These are phyloP conservation scores for Tricholomella constricta DNA, from an alignment of 768 basidiomycete genomes.

Conservation along the genomic window DNA sequence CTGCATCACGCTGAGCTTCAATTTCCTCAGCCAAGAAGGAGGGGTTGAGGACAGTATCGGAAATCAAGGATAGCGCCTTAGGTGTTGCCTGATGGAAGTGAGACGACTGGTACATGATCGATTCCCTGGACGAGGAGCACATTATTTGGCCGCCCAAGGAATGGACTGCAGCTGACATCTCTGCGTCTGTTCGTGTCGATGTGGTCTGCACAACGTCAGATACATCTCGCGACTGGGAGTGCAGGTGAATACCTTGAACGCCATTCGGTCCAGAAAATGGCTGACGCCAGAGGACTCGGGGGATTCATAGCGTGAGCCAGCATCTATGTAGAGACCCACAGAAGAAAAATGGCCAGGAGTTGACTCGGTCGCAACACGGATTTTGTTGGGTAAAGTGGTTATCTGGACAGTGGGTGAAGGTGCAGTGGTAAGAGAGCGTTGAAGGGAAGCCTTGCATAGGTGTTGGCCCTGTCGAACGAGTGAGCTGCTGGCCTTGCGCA, in stretches of 20 bases:
- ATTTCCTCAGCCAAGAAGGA: conserved; percentile 78
- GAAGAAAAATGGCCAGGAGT: conserved; percentile 95
- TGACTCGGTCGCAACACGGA: conserved; percentile 88
- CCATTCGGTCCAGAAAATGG: conserved; percentile 94
- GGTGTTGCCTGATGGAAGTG: conserved; percentile 86
- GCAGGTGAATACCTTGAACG: conserved; percentile 79
- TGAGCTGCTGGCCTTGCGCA: conserved; percentile 42
- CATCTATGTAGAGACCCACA: conserved; percentile 91
- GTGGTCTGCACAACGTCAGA: conserved; percentile 61
- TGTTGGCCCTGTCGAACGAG: conserved; percentile 38
- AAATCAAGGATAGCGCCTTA: conserved; percentile 82
- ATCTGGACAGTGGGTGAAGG: conserved; percentile 49
- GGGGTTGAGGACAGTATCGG: conserved; percentile 87
- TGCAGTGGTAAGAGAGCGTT: conserved; percentile 16
- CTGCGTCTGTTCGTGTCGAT: conserved; percentile 62
- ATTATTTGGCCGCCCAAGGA: conserved; percentile 89
- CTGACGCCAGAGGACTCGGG: conserved; percentile 73
- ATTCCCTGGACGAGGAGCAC: conserved; percentile 88
- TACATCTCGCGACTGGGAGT: too few species aligned
- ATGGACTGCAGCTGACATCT: conserved; percentile 83
- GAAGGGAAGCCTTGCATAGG: conserved; percentile 19
- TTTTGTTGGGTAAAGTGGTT: conserved; percentile 88
- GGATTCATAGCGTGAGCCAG: conserved; percentile 88
- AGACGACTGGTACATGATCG: conserved; percentile 98
- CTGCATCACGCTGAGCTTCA: conserved; percentile 80